phyloP scores from a whole-genome alignment of 225 moss, liverwort and hornwort species.

The Marchantia paleacea region DNA sequence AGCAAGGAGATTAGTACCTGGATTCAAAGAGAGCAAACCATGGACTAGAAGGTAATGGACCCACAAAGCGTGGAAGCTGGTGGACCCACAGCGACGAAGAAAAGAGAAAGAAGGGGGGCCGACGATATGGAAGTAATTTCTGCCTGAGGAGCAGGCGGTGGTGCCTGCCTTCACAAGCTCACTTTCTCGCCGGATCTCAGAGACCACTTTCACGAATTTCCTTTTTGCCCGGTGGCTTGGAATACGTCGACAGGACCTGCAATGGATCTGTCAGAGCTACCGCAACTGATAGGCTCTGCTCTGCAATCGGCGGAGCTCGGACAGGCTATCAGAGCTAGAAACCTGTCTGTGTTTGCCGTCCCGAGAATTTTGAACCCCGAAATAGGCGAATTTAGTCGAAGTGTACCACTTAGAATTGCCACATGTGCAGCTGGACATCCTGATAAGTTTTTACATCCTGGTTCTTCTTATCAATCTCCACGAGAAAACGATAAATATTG shows the following conservation, averaged over 20 bases:
- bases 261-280: background rate
- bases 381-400: background rate
- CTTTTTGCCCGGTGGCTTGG: background rate
- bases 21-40: background rate
- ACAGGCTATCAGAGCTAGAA: background rate
- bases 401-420: background rate
- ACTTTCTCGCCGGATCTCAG: conserved; percentile 6
- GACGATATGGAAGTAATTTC: background rate
- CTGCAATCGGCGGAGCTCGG: background rate
- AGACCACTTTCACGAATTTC: background rate
- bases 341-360: background rate
- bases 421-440: background rate
- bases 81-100: background rate
- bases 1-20: background rate
- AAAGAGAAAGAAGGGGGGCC: background rate
- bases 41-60: background rate
- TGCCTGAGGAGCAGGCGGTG: background rate
- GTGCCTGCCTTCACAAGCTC: background rate
- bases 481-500: background rate
- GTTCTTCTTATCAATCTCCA: background rate
- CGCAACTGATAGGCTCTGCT: background rate
- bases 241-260: background rate
- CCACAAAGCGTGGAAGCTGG: background rate
- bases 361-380: background rate
- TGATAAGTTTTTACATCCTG: background rate